Conservation (phyloP, 768 basidiomycete species). For the Mycena vulgaris region DNA sequence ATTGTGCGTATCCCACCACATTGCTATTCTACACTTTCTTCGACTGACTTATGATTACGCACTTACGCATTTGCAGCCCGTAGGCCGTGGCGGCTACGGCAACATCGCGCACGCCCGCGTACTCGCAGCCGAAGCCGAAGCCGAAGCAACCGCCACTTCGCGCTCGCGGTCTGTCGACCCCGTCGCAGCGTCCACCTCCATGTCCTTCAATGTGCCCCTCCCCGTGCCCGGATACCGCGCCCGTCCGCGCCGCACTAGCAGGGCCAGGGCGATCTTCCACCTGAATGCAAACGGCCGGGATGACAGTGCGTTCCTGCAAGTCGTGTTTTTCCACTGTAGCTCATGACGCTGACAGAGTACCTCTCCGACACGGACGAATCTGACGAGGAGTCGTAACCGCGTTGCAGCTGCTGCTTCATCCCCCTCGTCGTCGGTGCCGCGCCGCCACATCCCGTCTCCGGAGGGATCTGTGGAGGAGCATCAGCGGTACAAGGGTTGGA, state of each 20-base stretch:
- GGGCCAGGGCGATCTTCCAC: not conserved
- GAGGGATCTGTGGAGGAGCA: too few species aligned
- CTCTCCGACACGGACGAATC: conserved; percentile 17
- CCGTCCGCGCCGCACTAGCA: too few species aligned
- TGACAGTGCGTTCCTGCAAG: conserved; percentile 19
- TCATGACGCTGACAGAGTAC: conserved; percentile 9
- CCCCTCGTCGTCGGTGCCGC: too few species aligned
- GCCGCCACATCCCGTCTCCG: too few species aligned
- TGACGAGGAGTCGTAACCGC: conserved; percentile 23
- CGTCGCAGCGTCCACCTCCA: conserved; percentile 24
- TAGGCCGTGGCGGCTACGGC: conserved; percentile 36
- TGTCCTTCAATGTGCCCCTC: conserved; percentile 26
- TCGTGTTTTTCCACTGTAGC: not conserved
- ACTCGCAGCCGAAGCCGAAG: conserved; percentile 11
- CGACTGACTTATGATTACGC: not conserved
- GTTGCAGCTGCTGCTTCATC: too few species aligned
- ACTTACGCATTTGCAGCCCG: conserved; percentile 12
- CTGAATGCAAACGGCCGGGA: conserved; percentile 14
- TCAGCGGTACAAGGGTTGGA: too few species aligned
- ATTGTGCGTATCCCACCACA: conserved; percentile 20
- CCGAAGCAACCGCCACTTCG: too few species aligned
- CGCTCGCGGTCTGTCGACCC: conserved; percentile 35
- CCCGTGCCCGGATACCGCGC: conserved; percentile 13
- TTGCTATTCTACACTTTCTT: not conserved
- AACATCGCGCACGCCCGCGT: conserved; percentile 32